These are phyloP conservation scores for Boletus rubropictus DNA, from an alignment of 768 basidiomycete species.

Conservation along the genomic window DNA sequence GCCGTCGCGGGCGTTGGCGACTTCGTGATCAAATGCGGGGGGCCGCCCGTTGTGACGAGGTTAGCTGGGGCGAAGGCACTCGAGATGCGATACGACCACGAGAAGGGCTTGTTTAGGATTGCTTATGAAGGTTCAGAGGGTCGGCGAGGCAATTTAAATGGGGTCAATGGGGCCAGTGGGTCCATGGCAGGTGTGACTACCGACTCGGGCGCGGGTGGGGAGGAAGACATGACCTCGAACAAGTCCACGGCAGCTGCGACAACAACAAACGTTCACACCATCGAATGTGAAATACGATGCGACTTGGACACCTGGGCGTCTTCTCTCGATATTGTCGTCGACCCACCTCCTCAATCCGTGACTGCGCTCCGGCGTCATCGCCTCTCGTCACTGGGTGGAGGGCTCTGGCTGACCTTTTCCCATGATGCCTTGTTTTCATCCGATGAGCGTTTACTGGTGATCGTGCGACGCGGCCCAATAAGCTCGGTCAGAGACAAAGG, in stretches of 20 bases:
- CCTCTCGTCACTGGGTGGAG: conserved; percentile 81
- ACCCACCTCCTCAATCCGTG: conserved; percentile 84
- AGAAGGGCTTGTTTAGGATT: conserved; percentile 71
- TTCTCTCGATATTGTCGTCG: conserved; percentile 82
- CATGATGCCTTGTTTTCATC: conserved; percentile 78
- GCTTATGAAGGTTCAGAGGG: conserved; percentile 72
- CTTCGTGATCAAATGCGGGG: conserved; percentile 91
- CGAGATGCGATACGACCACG: conserved; percentile 80
- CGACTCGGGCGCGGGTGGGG: conserved; percentile 14
- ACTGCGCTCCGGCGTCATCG: conserved; percentile 83
- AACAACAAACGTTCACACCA: conserved; percentile 38
- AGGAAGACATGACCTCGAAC: conserved; percentile 4
- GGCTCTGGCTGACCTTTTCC: conserved; percentile 87
- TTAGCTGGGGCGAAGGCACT: conserved; percentile 72
- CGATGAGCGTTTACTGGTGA: conserved; percentile 67
- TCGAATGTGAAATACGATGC: conserved; percentile 89
- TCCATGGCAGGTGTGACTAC: background rate
- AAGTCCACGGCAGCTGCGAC: conserved; percentile 1
- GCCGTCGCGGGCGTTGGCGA: conserved; percentile 89
- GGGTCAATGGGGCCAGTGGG: conserved; percentile 17
- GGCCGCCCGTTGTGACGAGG: conserved; percentile 87
- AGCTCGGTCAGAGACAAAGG: conserved; percentile 68
- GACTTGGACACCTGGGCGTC: conserved; percentile 86
- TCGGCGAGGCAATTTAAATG: conserved; percentile 34
- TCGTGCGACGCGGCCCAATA: conserved; percentile 66